phyloP scores from a whole-genome alignment of 75 land plant genomes.

The Pinus albicaulis region DNA sequence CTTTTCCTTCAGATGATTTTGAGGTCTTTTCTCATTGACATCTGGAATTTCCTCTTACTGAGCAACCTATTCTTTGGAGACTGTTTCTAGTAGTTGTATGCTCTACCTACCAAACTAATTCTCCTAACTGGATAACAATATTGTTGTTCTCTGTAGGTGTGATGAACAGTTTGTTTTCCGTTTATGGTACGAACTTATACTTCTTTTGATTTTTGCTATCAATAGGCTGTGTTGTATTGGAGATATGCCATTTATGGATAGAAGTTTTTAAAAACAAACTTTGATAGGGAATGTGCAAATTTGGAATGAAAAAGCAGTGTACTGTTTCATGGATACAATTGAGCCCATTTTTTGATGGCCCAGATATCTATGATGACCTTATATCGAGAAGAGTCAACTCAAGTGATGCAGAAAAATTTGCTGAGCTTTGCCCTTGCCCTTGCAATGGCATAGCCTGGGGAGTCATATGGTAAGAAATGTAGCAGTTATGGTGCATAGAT shows the following conservation, averaged over 20 bases:
- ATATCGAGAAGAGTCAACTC: constrained; percentile 94
- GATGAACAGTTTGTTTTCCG: constrained; percentile 98
- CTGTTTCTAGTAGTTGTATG: background rate
- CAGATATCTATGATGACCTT: constrained; percentile 97
- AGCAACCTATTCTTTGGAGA: background rate
- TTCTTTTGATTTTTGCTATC: background rate
- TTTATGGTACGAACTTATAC: constrained; percentile 65
- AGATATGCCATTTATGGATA: background rate
- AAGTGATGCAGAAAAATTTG: constrained; percentile 99
- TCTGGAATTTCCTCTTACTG: background rate
- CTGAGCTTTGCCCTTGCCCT: constrained; percentile 89
- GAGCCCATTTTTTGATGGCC: background rate
- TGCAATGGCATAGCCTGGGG: constrained; percentile 97
- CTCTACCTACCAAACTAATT: background rate
- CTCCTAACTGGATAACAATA: background rate
- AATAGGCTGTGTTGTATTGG: background rate
- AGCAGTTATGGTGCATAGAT: background rate
- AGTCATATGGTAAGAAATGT: constrained; percentile 73
- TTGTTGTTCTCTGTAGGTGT: constrained; percentile 64
- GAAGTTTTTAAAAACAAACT: background rate
- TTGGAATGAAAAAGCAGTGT: background rate
- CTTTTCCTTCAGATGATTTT: background rate
- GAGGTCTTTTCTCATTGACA: background rate
- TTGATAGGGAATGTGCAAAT: background rate
- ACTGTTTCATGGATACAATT: background rate